These are phyloP conservation scores for Clonostachys rosea DNA, from an alignment of 2,329 filamentous ascomycete species.

Conservation along the genomic window DNA sequence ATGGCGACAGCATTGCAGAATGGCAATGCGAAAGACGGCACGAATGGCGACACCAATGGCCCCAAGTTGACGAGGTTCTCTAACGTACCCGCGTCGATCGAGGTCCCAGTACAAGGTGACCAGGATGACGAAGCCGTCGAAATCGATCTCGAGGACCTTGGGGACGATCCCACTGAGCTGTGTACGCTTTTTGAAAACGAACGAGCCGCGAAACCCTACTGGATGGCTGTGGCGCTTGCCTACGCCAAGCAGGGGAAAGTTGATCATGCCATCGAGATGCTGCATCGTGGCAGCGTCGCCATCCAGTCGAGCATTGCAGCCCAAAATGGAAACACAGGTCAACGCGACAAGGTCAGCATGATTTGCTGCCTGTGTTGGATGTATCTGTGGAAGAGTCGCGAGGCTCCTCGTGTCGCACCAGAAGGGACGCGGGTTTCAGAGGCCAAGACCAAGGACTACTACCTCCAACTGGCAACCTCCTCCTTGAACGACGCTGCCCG, in stretches of 20 bases:
- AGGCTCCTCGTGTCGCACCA: constrained; percentile 60
- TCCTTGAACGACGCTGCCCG: constrained; percentile 93
- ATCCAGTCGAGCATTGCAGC: constrained; percentile 50
- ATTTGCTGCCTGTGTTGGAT: constrained; percentile 86
- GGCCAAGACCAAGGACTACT: constrained; percentile 87
- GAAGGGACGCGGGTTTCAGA: constrained; percentile 65
- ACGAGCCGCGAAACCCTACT: constrained; percentile 83
- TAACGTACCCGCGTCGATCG: constrained; percentile 61
- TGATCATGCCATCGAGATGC: constrained; percentile 74
- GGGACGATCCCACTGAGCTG: constrained; percentile 91
- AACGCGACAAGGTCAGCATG: constrained; percentile 81
- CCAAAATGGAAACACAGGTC: constrained; percentile 49
- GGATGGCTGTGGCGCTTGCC: constrained; percentile 96
- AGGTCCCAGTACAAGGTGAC: constrained; percentile 61
- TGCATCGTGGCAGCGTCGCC: constrained; percentile 69
- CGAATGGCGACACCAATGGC: constrained; percentile 31
- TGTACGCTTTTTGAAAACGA: constrained; percentile 96
- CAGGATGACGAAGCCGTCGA: constrained; percentile 76
- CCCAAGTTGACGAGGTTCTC: constrained; percentile 54
- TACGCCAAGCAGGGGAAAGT: constrained; percentile 96
- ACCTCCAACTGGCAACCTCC: constrained; percentile 83
- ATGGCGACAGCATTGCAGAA: constrained; percentile 30
- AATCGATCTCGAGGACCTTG: constrained; percentile 84
- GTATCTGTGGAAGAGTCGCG: constrained; percentile 82
- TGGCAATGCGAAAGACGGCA: constrained; percentile 35